Percentiles rank a stretch among this genome's conserved stretches.
phyloP scores from a whole-genome alignment of 208 protist genomes.

The Zelonia costaricensis region DNA sequence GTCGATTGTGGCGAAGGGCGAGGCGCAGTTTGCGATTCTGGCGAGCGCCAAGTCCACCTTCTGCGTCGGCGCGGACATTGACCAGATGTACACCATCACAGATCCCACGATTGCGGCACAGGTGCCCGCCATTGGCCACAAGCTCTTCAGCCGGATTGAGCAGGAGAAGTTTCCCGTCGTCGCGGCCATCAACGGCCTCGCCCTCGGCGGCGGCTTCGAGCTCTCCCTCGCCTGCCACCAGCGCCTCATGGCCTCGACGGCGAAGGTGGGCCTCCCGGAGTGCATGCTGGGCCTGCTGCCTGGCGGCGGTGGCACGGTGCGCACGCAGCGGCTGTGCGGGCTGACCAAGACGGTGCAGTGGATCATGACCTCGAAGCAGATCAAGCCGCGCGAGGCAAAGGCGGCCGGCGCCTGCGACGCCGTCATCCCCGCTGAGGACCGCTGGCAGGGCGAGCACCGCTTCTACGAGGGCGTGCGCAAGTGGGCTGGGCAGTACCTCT shows the following conservation, averaged over 20 bases:
- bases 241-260: constrained; percentile 64
- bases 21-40: constrained; percentile 63
- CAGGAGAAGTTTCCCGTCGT: constrained; percentile 73
- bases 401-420: constrained; percentile 65
- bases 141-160: constrained; percentile 77
- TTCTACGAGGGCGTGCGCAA: constrained; percentile 70
- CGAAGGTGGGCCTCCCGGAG: constrained; percentile 83
- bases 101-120: constrained; percentile 42
- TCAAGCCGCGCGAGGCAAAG: constrained; percentile 80
- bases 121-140: constrained; percentile 45
- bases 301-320: constrained; percentile 94
- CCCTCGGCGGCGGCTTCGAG: constrained; percentile 95
- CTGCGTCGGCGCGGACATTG: constrained; percentile 83
- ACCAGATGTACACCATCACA: constrained; percentile 77
- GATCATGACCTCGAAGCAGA: constrained; percentile 83
- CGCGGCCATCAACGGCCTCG: constrained; percentile 93
- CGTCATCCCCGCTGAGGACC: constrained; percentile 52
- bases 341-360: constrained; percentile 84
- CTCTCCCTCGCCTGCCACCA: constrained; percentile 94
- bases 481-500: constrained; percentile 56
- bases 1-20: constrained; percentile 53
- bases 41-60: constrained; percentile 78
- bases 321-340: constrained; percentile 92
- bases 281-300: constrained; percentile 95
- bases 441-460: constrained; percentile 66